Evolutionary conservation across 2,329 filamentous ascomycete genomes (phyloP), one percentile per base, ranked within the genome.

Genomic region (Aspergillus thermomutatus): DNA sequence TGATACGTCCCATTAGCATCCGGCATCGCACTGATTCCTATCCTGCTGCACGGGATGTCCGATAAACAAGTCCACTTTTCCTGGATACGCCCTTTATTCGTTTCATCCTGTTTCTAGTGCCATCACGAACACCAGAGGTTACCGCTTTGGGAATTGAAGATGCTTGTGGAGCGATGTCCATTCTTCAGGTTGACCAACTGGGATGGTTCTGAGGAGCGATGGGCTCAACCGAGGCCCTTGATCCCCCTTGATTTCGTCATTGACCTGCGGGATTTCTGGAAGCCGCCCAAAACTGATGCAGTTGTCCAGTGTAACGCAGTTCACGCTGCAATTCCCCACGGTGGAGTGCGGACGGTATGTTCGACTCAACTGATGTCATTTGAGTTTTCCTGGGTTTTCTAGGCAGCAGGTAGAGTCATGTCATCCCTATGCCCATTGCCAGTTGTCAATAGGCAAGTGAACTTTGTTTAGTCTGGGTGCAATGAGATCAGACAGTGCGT

Each of bases 221-320:
- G 19, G 34, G 50, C 49, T 19, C 23, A 8, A 53, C 34, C 6
- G 26, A 9, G 45, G 27, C 10, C 14, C 28, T 26, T 45, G 28
- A 27, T 31, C 28, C 21, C 14, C 49, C 43, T 6, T 14, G 8
- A 11, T 34, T 34, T 21, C 52, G 40, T 27, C 25, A 47, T 21
- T 55, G 53, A 4, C 59, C 57, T 56, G 49, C 3, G 65, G 62
- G 1, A 63, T 59, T 43, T 75, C 75, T 1, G 82, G 82, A 4
- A 86, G 71, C 52, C 80, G 85, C 19, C 96, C 72, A 62, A 96
- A 94, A 70, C 97, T 97, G 65, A 96, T 85, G 74, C 90, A 93
- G 0, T 83, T 86, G 63, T 89, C 83, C 1, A 96, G 72, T 53
- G 73, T 78, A 1, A 91, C 74, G 0, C 88, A 0, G 90, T 93